Evolutionary conservation across 2,329 filamentous ascomycete genomes (phyloP).

Genomic region (Coleophoma crateriformis): DNA sequence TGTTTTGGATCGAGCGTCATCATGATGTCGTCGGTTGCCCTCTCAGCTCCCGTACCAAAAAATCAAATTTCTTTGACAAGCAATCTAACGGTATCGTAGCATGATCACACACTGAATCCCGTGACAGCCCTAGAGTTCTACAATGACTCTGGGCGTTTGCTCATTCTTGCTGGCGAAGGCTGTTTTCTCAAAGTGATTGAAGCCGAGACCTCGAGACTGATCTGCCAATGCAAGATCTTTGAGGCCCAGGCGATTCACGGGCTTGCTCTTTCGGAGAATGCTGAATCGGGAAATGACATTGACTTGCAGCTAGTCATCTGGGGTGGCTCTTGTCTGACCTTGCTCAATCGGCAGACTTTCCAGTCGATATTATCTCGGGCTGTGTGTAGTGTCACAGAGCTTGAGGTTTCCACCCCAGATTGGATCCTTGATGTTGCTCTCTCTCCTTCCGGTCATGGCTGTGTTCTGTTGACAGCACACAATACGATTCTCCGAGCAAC

Average conservation of each 20-base stretch:
- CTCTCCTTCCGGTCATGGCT: constrained; percentile 38
- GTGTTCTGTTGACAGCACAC: constrained; percentile 75
- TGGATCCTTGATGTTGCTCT: constrained; percentile 71
- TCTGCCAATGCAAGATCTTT: constrained; percentile 50
- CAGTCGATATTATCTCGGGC: constrained; percentile 6
- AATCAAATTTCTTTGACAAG: too few species aligned
- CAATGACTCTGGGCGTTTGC: constrained; percentile 25
- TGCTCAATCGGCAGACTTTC: constrained; percentile 26
- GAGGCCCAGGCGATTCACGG: constrained; percentile 69
- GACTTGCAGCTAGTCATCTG: constrained; percentile 50
- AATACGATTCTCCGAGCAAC: constrained; percentile 65
- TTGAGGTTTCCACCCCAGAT: constrained; percentile 52
- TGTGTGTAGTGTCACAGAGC: constrained; percentile 10
- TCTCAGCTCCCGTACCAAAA: too few species aligned
- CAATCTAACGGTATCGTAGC: constrained; percentile 9
- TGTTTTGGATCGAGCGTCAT: not conserved
- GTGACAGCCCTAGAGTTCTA: constrained; percentile 56
- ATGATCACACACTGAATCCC: constrained; percentile 33
- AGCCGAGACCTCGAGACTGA: constrained; percentile 24
- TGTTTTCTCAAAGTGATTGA: constrained; percentile 48
- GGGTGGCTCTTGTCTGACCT: constrained; percentile 54
- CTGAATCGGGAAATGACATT: not conserved
- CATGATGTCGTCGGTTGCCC: too few species aligned
- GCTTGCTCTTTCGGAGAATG: constrained; percentile 39
- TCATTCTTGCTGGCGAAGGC: constrained; percentile 56